These are phyloP conservation scores for Ogataea hybrid DNA, from an alignment of 1,139 yeast species.

Conservation along the genomic window DNA sequence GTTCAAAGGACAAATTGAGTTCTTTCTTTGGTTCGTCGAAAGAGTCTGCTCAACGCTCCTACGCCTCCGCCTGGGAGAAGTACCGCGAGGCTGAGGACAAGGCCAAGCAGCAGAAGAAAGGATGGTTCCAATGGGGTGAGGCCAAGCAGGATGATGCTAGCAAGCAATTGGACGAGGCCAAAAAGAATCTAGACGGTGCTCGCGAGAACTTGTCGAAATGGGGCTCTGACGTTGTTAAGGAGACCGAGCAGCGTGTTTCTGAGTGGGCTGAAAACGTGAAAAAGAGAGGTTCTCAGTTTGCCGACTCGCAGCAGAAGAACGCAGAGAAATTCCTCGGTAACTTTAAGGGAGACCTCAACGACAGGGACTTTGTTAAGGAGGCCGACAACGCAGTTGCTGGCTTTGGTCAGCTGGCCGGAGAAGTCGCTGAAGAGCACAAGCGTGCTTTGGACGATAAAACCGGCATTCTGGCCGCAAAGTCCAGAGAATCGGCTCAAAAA, in stretches of 20 bases:
- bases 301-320: conserved; percentile 10
- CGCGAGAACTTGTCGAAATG: conserved; percentile 24
- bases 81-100: conserved; percentile 35
- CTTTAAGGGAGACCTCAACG: conserved; percentile 13
- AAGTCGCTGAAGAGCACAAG: conserved; percentile 40
- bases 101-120: conserved; percentile 28
- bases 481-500: conserved; percentile 31
- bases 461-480: conserved; percentile 28
- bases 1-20: conserved; percentile 15
- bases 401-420: conserved; percentile 44
- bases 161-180: conserved; percentile 29
- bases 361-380: conserved; percentile 30
- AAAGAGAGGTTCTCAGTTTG: conserved; percentile 21
- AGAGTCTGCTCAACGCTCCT: conserved; percentile 25
- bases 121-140: conserved; percentile 34
- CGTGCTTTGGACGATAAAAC: conserved; percentile 31
- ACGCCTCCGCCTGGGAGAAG: conserved; percentile 23
- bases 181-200: conserved; percentile 27
- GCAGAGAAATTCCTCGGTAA: conserved; percentile 11
- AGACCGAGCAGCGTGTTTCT: conserved; percentile 16
- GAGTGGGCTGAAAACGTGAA: conserved; percentile 17
- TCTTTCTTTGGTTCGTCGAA: conserved; percentile 22
- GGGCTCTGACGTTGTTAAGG: conserved; percentile 24
- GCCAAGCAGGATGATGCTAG: conserved; percentile 25
- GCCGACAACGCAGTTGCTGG: conserved; percentile 39